phyloP scores from a whole-genome alignment of 2,329 filamentous ascomycete species.

The Pseudopyrenochaeta lycopersici region DNA sequence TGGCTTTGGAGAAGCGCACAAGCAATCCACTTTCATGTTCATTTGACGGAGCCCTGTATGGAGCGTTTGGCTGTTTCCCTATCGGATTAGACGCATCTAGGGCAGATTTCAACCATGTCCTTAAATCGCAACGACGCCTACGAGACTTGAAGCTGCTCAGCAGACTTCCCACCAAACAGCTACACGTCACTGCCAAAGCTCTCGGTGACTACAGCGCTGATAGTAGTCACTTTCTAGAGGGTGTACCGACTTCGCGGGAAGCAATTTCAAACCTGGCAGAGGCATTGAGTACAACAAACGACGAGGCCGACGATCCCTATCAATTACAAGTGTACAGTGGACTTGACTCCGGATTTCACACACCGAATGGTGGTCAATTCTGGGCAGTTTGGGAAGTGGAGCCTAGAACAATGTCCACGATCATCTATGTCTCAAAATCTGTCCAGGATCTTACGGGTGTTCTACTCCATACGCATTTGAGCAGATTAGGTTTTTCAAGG shows the following conservation, averaged over 20 bases:
- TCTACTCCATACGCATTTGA: constrained; percentile 47
- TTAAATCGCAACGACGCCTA: constrained; percentile 43
- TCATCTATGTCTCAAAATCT: constrained; percentile 49
- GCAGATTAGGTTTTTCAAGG: constrained; percentile 41
- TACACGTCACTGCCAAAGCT: constrained; percentile 27
- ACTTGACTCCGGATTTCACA: constrained; percentile 51
- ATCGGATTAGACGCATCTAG: constrained; percentile 44
- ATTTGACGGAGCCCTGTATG: constrained; percentile 35
- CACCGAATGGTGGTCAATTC: constrained; percentile 42
- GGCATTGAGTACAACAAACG: constrained; percentile 26
- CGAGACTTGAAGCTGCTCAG: constrained; percentile 41
- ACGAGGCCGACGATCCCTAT: constrained; percentile 39
- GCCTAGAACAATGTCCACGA: constrained; percentile 31
- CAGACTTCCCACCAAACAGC: constrained; percentile 30
- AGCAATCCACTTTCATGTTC: constrained; percentile 46
- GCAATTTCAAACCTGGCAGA: constrained; percentile 34
- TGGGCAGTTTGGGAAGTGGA: constrained; percentile 49
- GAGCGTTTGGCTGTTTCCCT: constrained; percentile 46
- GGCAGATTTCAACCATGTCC: constrained; percentile 42
- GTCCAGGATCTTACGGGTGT: constrained; percentile 39
- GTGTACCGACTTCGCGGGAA: constrained; percentile 30
- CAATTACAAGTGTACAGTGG: constrained; percentile 43
- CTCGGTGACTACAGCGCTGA: constrained; percentile 26
- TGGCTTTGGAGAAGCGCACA: constrained; percentile 29
- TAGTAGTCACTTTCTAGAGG: constrained; percentile 23